A percentile compares a stretch with the other conserved stretches of the same genome.
phyloP scores from a whole-genome alignment of 1,284 basidiomycete genomes.

The Macrocystidia cucumis region DNA sequence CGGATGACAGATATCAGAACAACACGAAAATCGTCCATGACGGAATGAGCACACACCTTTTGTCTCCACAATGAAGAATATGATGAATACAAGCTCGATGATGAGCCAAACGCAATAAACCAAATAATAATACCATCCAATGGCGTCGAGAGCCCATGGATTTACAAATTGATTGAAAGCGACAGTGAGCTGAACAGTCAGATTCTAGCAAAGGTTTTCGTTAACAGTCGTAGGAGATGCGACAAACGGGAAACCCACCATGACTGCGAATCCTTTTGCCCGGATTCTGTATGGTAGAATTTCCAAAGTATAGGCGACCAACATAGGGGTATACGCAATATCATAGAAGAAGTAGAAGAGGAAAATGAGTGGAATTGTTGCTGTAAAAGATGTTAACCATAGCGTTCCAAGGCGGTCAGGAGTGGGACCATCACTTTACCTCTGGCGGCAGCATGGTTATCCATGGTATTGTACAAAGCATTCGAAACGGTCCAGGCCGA shows the following conservation, averaged over 20 bases:
- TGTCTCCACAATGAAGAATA: slow-evolving; percentile 55
- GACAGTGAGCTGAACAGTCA: slow-evolving; percentile 45
- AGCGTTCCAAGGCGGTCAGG: neutral
- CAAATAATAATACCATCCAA: slow-evolving; percentile 65
- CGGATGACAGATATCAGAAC: neutral
- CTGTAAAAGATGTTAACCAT: slow-evolving; percentile 17
- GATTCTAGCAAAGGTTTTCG: slow-evolving; percentile 31
- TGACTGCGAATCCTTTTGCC: slow-evolving; percentile 60
- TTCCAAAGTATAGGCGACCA: slow-evolving; percentile 60
- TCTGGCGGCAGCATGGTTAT: slow-evolving; percentile 43
- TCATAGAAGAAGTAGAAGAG: slow-evolving; percentile 64
- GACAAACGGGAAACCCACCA: slow-evolving; percentile 30
- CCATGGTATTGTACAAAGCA: slow-evolving; percentile 44
- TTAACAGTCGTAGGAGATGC: slow-evolving; percentile 2
- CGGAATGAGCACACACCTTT: slow-evolving; percentile 30
- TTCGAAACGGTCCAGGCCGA: slow-evolving; percentile 50
- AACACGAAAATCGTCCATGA: no score
- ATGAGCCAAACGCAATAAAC: slow-evolving; percentile 57
- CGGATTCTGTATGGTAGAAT: slow-evolving; percentile 63
- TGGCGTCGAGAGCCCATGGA: slow-evolving; percentile 57
- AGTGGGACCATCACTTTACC: slow-evolving; percentile 20
- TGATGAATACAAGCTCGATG: slow-evolving; percentile 49
- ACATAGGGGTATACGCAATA: slow-evolving; percentile 57
- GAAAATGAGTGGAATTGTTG: slow-evolving; percentile 68
- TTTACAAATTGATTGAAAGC: slow-evolving; percentile 73